Base-by-base conservation (phyloP, 768 basidiomycete species). In the Pholiota molesta region DNA sequence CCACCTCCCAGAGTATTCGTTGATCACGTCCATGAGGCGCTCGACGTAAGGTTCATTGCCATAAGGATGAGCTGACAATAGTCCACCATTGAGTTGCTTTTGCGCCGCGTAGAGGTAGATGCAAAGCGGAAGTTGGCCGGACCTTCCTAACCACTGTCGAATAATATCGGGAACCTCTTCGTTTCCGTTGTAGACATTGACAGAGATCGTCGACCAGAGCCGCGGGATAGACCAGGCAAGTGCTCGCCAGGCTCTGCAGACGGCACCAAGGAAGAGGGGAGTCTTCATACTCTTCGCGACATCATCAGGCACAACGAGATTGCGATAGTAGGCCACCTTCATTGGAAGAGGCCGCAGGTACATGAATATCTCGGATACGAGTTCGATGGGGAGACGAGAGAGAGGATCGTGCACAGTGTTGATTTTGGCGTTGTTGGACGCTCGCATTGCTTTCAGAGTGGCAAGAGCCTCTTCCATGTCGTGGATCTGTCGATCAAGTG, bases 171-270 rank as follows among this genome's bases (percentile, higher is more conserved):
- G 49, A 11, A n/a, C n/a, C n/a, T n/a, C n/a, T n/a, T n/a, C n/a
- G n/a, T n/a, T n/a, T n/a, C n/a, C n/a, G n/a, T 44, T 45, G 45
- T 23, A 57, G 29, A 57, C 35, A 44, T 57, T 44, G 19, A 57
- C 29, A 21, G 44, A 19, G 5, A 62, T 28, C 10, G 23, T 37
- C 28, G 63, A 33, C 60, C 59, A 64, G 29, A 64, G 57, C 6
- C 14, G 33, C 9, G 63, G 63, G 23, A 56, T 64, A 23, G 37
- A 19, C 63, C 49, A 61, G 4, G 58, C 58, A 26, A 63, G 31
- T 33, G 54, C 19, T 0, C 62, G 57, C 62, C 62, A 63, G 3
- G 23, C 28, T 52, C 44, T 17, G 49, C 58, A 59, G 16, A 59
- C 53, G 4, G 57, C 53, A 17, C 58, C 54, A 17, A 63, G 62